Percentiles rank a stretch among this genome's conserved stretches.
phyloP scores from a whole-genome alignment of 2,329 filamentous ascomycete species.

The Colletotrichum musicola region DNA sequence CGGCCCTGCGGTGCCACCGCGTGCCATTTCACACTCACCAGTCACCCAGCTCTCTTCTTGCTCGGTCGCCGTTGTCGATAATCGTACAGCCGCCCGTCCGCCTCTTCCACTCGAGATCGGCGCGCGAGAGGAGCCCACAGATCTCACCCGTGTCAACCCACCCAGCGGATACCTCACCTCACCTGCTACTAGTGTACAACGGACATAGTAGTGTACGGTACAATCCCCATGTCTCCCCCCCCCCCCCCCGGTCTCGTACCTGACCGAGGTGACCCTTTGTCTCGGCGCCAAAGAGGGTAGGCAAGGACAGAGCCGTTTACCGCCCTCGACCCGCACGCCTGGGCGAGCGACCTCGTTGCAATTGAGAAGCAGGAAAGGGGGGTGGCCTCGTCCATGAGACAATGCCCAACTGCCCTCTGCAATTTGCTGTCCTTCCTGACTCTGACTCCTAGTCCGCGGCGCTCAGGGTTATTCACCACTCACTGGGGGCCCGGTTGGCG shows the following conservation, averaged over 20 bases:
- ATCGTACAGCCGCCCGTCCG: background rate
- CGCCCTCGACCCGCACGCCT: slow-evolving; percentile 9
- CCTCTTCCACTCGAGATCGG: slow-evolving; percentile 19
- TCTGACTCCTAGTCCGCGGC: slow-evolving; percentile 17
- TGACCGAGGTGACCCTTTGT: slow-evolving; percentile 27
- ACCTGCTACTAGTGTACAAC: background rate
- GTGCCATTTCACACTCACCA: background rate
- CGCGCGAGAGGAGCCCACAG: slow-evolving; percentile 6
- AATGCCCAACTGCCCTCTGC: background rate
- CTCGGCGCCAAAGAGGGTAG: slow-evolving; percentile 16
- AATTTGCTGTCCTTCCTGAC: background rate
- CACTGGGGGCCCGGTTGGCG: background rate
- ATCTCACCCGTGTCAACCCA: slow-evolving; percentile 19
- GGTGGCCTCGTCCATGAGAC: slow-evolving; percentile 10
- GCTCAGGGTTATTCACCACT: background rate
- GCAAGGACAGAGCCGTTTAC: slow-evolving; percentile 14
- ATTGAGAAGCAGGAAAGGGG: background rate
- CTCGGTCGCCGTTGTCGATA: background rate
- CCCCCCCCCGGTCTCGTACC: slow-evolving; percentile 5
- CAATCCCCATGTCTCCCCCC: background rate
- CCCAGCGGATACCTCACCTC: background rate
- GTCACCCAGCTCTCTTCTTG: too few relatives aligned
- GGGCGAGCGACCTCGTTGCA: background rate
- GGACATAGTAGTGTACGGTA: too few relatives aligned
- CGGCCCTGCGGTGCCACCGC: slow-evolving; percentile 17